Evolutionary conservation across 192 early-diverging fungal species (phyloP), one percentile per base, ranked within the genome.

Genomic region (Glomus cerebriforme): DNA sequence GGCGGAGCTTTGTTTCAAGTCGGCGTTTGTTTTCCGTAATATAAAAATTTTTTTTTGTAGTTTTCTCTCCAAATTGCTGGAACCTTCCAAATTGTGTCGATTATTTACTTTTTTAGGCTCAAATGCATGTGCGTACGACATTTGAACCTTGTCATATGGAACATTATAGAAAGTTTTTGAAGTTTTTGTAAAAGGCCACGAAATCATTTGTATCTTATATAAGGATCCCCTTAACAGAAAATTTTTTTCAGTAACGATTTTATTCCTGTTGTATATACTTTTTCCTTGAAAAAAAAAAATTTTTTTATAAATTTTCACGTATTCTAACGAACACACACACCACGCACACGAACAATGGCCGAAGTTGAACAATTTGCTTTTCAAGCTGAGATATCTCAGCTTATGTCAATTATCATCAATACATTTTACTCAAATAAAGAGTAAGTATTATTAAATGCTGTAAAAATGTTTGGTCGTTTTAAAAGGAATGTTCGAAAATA

Each of bases 381-480:
- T 90, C 94, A 98, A 91, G 97, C 97, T 93, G 98, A 99, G 92
- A 97, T 99, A 84, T 94, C 93, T 92, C 95, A 96, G 95, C 88
- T 99, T 89, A 99, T 99, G 98, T 95, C 93, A 82, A 93, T 99
- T 84, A 98, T 99, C 92, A 98, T 99, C 93, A 99, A 99, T 93
- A 98, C 98, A 82, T 97, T 99, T 87, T 99, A 99, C 90, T 93
- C 92, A 69, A 95, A 96, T 92, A 95, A 95, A 91, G 97, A 98
- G 84, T 78, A 39, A 67, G 76, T 49, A n/a, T 75, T 10, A 10
- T 47, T 13, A 29, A n/a, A n/a, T n/a, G n/a, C n/a, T n/a, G n/a
- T n/a, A n/a, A n/a, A n/a, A n/a, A n/a, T n/a, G n/a, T n/a, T n/a
- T n/a, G n/a, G n/a, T n/a, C n/a, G n/a, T n/a, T n/a, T n/a, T n/a